Evolutionary conservation across 805 yeast genomes (phyloP).

Genomic region (Kazachstania kunashirensis): DNA sequence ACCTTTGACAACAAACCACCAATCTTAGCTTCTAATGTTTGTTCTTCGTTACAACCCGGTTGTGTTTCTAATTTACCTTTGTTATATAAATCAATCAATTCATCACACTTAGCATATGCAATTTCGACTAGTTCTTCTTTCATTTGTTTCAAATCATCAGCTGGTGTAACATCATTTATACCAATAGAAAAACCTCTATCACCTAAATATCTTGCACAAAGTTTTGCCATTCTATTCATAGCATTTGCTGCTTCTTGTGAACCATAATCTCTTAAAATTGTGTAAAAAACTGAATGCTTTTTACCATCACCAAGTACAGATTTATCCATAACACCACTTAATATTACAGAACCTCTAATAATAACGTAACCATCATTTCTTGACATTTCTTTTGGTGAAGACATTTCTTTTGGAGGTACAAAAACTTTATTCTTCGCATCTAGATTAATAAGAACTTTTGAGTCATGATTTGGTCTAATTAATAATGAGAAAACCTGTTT

Average conservation of each 20-base stretch:
- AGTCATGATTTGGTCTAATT: slow-evolving; percentile 67
- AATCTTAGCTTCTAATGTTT: slow-evolving; percentile 93
- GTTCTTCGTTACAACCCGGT: slow-evolving; percentile 98
- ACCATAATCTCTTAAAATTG: slow-evolving; percentile 93
- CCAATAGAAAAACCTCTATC: slow-evolving; percentile 96
- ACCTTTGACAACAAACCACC: slow-evolving; percentile 94
- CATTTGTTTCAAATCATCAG: slow-evolving; percentile 56
- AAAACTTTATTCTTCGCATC: slow-evolving; percentile 93
- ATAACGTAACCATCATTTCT: slow-evolving; percentile 93
- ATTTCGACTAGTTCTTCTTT: slow-evolving; percentile 84
- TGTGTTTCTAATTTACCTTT: slow-evolving; percentile 91
- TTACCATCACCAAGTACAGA: slow-evolving; percentile 96
- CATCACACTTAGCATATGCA: slow-evolving; percentile 88
- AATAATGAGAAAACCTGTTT: slow-evolving; percentile 86
- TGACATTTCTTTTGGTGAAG: slow-evolving; percentile 85
- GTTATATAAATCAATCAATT: slow-evolving; percentile 66
- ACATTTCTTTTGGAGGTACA: slow-evolving; percentile 55
- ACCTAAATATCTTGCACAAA: slow-evolving; percentile 91
- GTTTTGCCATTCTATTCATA: slow-evolving; percentile 98
- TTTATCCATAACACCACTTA: slow-evolving; percentile 95
- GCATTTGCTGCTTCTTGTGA: slow-evolving; percentile 90
- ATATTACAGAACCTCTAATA: slow-evolving; percentile 78
- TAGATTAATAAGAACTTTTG: slow-evolving; percentile 77
- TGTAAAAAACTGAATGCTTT: slow-evolving; percentile 90
- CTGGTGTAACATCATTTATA: slow-evolving; percentile 95